phyloP scores from a whole-genome alignment of 495 filamentous ascomycete species.

The Thozetella sp. region DNA sequence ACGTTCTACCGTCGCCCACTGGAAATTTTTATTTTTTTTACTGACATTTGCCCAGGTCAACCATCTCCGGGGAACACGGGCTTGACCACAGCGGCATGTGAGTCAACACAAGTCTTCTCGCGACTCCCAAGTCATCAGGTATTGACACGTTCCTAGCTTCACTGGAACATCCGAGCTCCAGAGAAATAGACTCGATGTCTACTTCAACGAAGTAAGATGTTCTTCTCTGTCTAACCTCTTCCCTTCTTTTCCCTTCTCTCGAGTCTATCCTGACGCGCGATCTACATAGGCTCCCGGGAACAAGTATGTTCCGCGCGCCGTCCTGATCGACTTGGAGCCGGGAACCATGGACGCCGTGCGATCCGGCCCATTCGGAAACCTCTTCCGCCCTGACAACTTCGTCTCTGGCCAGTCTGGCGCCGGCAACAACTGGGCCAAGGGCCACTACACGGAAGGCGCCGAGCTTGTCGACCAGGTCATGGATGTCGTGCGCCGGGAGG shows the following conservation, averaged over 20 bases:
- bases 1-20: conserved; percentile 5
- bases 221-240: conserved; percentile 4
- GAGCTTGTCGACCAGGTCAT: conserved; percentile 98
- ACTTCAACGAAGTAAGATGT: conserved; percentile 94
- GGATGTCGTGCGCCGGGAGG: conserved; percentile 98
- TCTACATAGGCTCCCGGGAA: conserved; percentile 79
- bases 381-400: conserved; percentile 99
- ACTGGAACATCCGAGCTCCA: conserved; percentile 98
- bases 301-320: conserved; percentile 99
- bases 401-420: conserved; percentile 99
- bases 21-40: no score
- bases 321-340: conserved; percentile 98
- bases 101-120: conserved; percentile 16
- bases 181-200: conserved; percentile 99
- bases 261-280: background rate
- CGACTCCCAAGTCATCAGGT: background rate
- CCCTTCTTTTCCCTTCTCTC: background rate
- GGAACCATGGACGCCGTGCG: conserved; percentile 99
- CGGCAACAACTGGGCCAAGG: conserved; percentile 99
- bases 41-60: conserved; percentile 55
- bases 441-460: conserved; percentile 99
- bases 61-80: conserved; percentile 97
- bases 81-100: conserved; percentile 87
- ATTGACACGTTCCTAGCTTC: conserved; percentile 66
- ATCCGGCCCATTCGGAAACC: conserved; percentile 96